A percentile compares a stretch with the other conserved stretches of the same genome.
Conservation (phyloP, 768 basidiomycete species). For the Lactifluus piperatus region DNA sequence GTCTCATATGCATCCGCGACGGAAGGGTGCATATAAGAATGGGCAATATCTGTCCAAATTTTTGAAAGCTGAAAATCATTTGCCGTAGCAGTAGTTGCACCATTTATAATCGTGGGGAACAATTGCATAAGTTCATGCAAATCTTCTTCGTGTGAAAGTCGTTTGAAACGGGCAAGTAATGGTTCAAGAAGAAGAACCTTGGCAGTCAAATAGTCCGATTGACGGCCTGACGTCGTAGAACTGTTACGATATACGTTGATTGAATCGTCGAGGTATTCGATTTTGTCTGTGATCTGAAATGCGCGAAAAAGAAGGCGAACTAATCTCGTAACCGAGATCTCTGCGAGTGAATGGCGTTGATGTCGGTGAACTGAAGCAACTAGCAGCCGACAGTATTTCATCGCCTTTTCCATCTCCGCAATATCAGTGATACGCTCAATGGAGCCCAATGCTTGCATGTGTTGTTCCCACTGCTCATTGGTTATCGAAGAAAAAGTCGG, state of each 20-base stretch:
- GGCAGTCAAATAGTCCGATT: too few relatives aligned
- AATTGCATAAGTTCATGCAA: background rate
- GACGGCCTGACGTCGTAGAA: too few relatives aligned
- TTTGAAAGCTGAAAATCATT: background rate
- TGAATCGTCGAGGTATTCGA: background rate
- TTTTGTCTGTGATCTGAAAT: background rate
- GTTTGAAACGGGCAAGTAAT: background rate
- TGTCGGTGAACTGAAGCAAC: background rate
- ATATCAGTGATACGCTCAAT: background rate
- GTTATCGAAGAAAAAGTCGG: background rate
- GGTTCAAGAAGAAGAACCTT: background rate
- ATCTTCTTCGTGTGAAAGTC: background rate
- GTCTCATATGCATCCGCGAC: background rate
- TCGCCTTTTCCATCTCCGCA: background rate
- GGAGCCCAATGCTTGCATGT: background rate
- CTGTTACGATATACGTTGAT: background rate
- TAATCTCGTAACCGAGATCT: accelerated
- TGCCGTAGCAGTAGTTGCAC: background rate
- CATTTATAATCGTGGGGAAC: too few relatives aligned
- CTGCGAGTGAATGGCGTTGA: background rate
- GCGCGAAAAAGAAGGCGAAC: background rate
- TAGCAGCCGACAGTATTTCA: background rate
- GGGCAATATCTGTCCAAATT: background rate
- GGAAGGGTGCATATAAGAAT: background rate
- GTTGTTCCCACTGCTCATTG: background rate